Base-by-base conservation (phyloP, 2,329 filamentous ascomycete genomes). In the Aspergillus thermomutatus region DNA sequence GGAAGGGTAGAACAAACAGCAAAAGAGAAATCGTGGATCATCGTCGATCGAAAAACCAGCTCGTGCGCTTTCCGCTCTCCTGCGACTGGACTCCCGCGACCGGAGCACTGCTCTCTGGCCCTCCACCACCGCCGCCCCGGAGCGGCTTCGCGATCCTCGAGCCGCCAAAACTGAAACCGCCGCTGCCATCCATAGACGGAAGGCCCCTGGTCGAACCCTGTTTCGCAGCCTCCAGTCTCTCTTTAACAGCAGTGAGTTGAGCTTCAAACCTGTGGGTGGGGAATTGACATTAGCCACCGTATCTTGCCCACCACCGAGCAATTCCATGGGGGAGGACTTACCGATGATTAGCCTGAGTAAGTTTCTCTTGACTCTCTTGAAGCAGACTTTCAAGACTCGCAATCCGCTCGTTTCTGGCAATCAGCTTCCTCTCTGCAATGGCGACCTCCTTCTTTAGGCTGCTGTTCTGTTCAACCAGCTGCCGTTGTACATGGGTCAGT, bases 381-480 rank as follows among this genome's bases (percentile, higher is more conserved):
- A 99, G 83, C 70, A 99, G 80, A 69, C 85, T 88, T 79, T 99
- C 94, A 48, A 99, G 81, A 73, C 90, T 95, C 75, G 95, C 88
- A 72, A 99, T 99, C 56, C 94, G 89, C 82, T 99, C 94, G 72
- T 97, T 97, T 66, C 94, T 84, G 25, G 94, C 94, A 74, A 96
- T 95, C 60, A 99, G 83, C 78, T 99, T 99, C 67, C 94, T 87
- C 81, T 99, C 94, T 0, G 94, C 94, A 72, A 99, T 99, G 54
- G 94, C 94, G 54, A 99, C 94, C 78, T 99, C 94, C 82, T 99
- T 97, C 87, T 99, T 99, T 69, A 99, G 82, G 61, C 88, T 89
- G 66, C 91, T 91, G 78, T 99, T 99, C 77, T 99, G 94, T 80
- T 99, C 94, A 31, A 99, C 94, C 11, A 99, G 87, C 78, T 99